Base-by-base conservation (phyloP, 805 yeast species). In the Teunomyces aglyptinius region DNA sequence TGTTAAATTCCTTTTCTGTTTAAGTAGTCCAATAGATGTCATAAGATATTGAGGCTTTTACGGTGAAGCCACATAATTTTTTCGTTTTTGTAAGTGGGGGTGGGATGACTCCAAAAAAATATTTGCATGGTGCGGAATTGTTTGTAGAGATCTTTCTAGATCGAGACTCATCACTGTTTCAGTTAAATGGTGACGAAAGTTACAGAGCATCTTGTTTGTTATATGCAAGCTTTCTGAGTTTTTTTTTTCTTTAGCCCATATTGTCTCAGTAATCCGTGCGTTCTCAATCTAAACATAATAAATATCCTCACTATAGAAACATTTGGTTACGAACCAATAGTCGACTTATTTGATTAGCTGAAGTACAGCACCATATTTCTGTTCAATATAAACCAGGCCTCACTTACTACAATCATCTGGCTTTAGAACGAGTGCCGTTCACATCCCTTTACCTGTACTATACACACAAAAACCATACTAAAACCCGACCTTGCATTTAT, bases 11-110 rank as follows among this genome's bases (percentile, higher is more conserved):
- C 39, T 38, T 19, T 10, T 38, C 29, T 28, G 42, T 26, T 38
- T 38, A 24, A 28, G 33, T 38, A 28, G 28, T 29, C 33, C 24
- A 26, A 36, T 36, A 36, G 39, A 36, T 36, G 39, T 22, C 16
- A 16, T 16, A 16, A 33, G 4, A 8, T 15, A 10, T 6, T 8
- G 11, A 16, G 11, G 10, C 5, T 12, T 16, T 24, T 8, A 24
- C 10, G 26, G 26, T 24, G 26, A 24, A 8, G 11, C 8, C 11
- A 24, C 26, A 7, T 8, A 8, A 3, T 20, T 20, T 20, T 24
- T 24, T 24, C 10, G 11, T 2, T 8, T 24, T 24, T 8, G 26
- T 24, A 24, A 24, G 11, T n/a, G n/a, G 8, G 11, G 4, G 4
- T 7, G 26, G 10, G 26, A 24, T 24, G 1, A 24, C 26, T 4